A percentile compares a stretch with the other conserved stretches of the same genome.
Conservation (phyloP, 805 yeast species). For the Starmerella etchellsii region DNA sequence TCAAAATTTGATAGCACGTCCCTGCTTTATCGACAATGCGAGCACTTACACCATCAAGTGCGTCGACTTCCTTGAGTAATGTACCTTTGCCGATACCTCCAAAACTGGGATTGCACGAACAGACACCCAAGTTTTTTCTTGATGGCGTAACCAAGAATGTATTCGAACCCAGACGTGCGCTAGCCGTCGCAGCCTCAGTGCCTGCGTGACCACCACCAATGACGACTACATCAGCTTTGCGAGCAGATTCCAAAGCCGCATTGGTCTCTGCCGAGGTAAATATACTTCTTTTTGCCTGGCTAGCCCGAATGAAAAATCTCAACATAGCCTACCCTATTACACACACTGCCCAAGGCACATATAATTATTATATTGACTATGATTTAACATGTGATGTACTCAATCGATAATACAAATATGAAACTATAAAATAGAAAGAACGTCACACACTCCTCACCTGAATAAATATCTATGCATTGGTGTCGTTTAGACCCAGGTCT, state of each 20-base stretch:
- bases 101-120: constrained; percentile 94
- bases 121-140: constrained; percentile 67
- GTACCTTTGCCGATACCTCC: constrained; percentile 99
- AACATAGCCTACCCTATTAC: too few relatives aligned
- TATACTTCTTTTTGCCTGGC: neutral
- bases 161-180: constrained; percentile 68
- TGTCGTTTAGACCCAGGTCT: constrained; percentile 60
- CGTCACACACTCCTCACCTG: neutral
- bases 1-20: constrained; percentile 75
- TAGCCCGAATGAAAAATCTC: neutral
- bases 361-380: too few relatives aligned
- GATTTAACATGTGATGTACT: too few relatives aligned
- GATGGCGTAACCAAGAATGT: constrained; percentile 71
- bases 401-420: too few relatives aligned
- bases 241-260: neutral
- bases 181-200: constrained; percentile 88
- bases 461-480: constrained; percentile 19
- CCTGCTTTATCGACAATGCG: constrained; percentile 86
- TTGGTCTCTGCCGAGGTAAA: neutral
- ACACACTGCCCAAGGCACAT: too few relatives aligned
- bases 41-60: constrained; percentile 84
- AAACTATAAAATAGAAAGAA: too few relatives aligned
- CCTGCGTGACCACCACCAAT: constrained; percentile 99
- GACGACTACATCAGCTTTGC: constrained; percentile 54
- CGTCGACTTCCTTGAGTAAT: constrained; percentile 81